Percentiles rank a stretch among this genome's conserved stretches.
Conservation (phyloP, 2,329 filamentous ascomycete species). For the Endoconidiophora polonica region DNA sequence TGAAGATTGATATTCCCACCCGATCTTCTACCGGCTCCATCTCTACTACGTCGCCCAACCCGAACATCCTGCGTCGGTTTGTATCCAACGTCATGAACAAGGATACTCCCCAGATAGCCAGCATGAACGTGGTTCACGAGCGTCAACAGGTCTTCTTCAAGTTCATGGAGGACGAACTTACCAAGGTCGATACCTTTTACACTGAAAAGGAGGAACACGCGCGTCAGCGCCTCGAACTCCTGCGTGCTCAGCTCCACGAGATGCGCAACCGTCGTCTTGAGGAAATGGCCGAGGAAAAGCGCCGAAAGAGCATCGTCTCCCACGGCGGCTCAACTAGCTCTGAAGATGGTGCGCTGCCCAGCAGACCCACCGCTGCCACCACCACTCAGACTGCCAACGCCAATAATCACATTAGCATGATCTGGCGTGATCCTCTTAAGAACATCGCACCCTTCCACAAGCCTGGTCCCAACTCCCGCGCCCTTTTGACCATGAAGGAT, state of each 20-base stretch:
- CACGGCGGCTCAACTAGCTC: slow-evolving; percentile 15
- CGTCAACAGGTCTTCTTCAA: slow-evolving; percentile 71
- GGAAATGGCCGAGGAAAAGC: slow-evolving; percentile 40
- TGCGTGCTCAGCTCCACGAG: slow-evolving; percentile 77
- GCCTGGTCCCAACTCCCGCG: slow-evolving; percentile 43
- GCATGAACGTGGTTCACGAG: slow-evolving; percentile 47
- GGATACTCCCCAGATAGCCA: slow-evolving; percentile 22
- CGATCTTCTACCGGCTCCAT: too few relatives aligned
- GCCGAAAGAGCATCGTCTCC: slow-evolving; percentile 17
- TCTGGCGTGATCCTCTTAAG: slow-evolving; percentile 37
- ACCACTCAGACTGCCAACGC: not conserved
- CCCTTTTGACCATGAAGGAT: slow-evolving; percentile 35
- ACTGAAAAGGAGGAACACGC: slow-evolving; percentile 75
- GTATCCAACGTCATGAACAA: slow-evolving; percentile 18
- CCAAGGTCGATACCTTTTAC: slow-evolving; percentile 90
- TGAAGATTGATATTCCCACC: not conserved
- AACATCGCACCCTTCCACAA: slow-evolving; percentile 21
- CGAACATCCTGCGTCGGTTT: slow-evolving; percentile 20
- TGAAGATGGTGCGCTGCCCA: not conserved
- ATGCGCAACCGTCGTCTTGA: slow-evolving; percentile 73
- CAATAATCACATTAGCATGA: not conserved
- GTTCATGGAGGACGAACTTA: slow-evolving; percentile 68
- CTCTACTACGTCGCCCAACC: slow-evolving; percentile 16
- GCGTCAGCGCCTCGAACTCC: slow-evolving; percentile 47
- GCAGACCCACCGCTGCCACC: not conserved